phyloP scores from a whole-genome alignment of 2,329 filamentous ascomycete genomes.

The Clarireedia paspali region DNA sequence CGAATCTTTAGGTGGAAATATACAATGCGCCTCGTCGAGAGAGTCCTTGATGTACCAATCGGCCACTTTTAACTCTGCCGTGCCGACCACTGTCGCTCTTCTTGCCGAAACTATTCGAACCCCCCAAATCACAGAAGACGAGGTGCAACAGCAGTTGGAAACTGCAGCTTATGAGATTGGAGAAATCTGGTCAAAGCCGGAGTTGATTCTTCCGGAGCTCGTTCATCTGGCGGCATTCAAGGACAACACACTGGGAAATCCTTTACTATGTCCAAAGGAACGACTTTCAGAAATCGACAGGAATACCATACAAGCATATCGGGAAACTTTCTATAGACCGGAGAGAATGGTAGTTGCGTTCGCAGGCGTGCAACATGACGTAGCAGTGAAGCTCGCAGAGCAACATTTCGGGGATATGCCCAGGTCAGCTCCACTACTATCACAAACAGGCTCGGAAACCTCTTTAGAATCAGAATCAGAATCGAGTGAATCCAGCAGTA shows the following conservation, averaged over 20 bases:
- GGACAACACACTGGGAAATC: slow-evolving; percentile 93
- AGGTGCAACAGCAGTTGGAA: slow-evolving; percentile 78
- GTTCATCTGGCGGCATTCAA: slow-evolving; percentile 94
- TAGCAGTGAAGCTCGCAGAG: slow-evolving; percentile 73
- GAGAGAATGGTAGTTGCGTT: slow-evolving; percentile 93
- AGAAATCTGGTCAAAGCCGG: slow-evolving; percentile 96
- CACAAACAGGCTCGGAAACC: slow-evolving; percentile 51
- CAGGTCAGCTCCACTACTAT: slow-evolving; percentile 40
- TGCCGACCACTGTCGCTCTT: slow-evolving; percentile 72
- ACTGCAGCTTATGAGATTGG: slow-evolving; percentile 93
- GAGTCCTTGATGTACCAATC: slow-evolving; percentile 99
- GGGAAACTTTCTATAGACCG: slow-evolving; percentile 76
- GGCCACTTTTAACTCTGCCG: slow-evolving; percentile 91
- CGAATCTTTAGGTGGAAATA: slow-evolving; percentile 86
- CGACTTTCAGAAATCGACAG: slow-evolving; percentile 68
- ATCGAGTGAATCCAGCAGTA: slow-evolving; percentile 23
- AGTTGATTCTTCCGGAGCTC: slow-evolving; percentile 89
- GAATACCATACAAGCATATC: slow-evolving; percentile 67
- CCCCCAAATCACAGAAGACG: slow-evolving; percentile 74
- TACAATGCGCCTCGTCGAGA: slow-evolving; percentile 90
- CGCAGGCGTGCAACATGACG: slow-evolving; percentile 76
- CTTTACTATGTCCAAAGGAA: slow-evolving; percentile 83
- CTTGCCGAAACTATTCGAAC: slow-evolving; percentile 91
- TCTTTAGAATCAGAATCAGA: slow-evolving; percentile 36
- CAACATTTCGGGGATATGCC: slow-evolving; percentile 91